Evolutionary conservation across 2,329 filamentous ascomycete genomes (phyloP).

Genomic region (Remersonia thermophila): DNA sequence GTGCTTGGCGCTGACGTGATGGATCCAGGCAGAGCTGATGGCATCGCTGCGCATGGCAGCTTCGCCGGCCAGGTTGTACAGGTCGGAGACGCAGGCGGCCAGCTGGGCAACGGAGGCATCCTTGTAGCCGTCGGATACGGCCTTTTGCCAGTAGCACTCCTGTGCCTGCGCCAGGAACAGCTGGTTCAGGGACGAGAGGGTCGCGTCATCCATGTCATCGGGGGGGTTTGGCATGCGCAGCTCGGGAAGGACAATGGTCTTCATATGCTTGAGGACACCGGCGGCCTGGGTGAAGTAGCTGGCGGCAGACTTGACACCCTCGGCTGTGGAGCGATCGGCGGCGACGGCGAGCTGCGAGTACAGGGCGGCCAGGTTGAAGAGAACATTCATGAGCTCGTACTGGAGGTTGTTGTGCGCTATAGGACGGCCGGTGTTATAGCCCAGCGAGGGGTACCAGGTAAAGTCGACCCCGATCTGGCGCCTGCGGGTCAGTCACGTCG

Average conservation of each 20-base stretch:
- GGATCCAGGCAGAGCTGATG: slow-evolving; percentile 90
- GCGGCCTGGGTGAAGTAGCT: slow-evolving; percentile 84
- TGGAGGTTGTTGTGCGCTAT: slow-evolving; percentile 53
- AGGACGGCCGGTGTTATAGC: slow-evolving; percentile 73
- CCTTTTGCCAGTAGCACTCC: slow-evolving; percentile 97
- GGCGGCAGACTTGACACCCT: slow-evolving; percentile 77
- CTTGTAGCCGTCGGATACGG: slow-evolving; percentile 85
- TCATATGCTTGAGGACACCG: slow-evolving; percentile 69
- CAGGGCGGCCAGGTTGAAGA: slow-evolving; percentile 86
- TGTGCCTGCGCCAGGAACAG: slow-evolving; percentile 86
- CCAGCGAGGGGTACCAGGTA: slow-evolving; percentile 87
- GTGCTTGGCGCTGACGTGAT: slow-evolving; percentile 93
- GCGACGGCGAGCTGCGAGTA: slow-evolving; percentile 85
- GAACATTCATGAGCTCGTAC: slow-evolving; percentile 80
- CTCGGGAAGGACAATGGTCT: slow-evolving; percentile 66
- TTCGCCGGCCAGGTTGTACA: slow-evolving; percentile 76
- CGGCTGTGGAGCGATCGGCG: slow-evolving; percentile 62
- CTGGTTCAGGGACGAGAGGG: slow-evolving; percentile 69
- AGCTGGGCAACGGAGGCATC: slow-evolving; percentile 86
- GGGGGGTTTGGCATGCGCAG: slow-evolving; percentile 69
- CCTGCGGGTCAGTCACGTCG: too few relatives aligned
- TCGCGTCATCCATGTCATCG: slow-evolving; percentile 89
- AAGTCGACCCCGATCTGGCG: slow-evolving; percentile 92
- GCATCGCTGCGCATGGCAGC: slow-evolving; percentile 79
- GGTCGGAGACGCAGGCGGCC: slow-evolving; percentile 77